Conservation (phyloP, 768 basidiomycete genomes). For the Boletus barrowsii region DNA sequence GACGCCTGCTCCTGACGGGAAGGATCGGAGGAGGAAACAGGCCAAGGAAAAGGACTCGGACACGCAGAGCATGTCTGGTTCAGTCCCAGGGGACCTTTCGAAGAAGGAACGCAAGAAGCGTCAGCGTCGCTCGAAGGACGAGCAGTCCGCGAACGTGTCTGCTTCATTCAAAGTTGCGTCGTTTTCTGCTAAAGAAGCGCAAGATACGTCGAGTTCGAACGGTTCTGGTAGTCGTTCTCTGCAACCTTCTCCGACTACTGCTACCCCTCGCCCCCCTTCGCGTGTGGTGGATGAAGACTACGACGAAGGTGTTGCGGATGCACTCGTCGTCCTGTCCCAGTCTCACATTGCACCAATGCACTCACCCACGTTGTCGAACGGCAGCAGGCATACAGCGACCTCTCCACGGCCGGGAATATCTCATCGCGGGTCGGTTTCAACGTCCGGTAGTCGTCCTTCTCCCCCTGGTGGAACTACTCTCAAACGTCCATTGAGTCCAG, state of each 20-base stretch:
- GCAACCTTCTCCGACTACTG: constrained; percentile 70
- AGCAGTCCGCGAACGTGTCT: constrained; percentile 32
- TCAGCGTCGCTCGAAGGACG: constrained; percentile 43
- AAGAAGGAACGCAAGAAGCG: constrained; percentile 62
- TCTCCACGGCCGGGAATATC: constrained; percentile 45
- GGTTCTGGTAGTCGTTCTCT: constrained; percentile 60
- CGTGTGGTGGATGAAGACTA: constrained; percentile 89
- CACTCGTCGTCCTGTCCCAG: constrained; percentile 68
- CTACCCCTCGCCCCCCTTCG: constrained; percentile 55
- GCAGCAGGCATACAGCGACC: constrained; percentile 49
- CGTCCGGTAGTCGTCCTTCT: constrained; percentile 62
- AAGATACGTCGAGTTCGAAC: constrained; percentile 65
- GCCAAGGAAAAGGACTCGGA: constrained; percentile 50
- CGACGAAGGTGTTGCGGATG: constrained; percentile 87
- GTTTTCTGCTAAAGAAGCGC: constrained; percentile 44
- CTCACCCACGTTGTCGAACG: constrained; percentile 58
- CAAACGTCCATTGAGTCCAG: constrained; percentile 71
- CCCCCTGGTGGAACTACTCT: constrained; percentile 50
- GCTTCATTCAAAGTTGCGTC: constrained; percentile 33
- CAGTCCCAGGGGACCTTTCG: constrained; percentile 37
- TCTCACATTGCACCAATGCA: constrained; percentile 37
- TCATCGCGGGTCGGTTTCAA: constrained; percentile 68
- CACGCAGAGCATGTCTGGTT: constrained; percentile 31
- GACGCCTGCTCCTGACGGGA: constrained; percentile 40
- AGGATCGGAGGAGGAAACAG: constrained; percentile 44